Percentiles rank a stretch among this genome's conserved stretches.
Conservation (phyloP, 768 basidiomycete genomes). For the Hirschioporus abietinus region DNA sequence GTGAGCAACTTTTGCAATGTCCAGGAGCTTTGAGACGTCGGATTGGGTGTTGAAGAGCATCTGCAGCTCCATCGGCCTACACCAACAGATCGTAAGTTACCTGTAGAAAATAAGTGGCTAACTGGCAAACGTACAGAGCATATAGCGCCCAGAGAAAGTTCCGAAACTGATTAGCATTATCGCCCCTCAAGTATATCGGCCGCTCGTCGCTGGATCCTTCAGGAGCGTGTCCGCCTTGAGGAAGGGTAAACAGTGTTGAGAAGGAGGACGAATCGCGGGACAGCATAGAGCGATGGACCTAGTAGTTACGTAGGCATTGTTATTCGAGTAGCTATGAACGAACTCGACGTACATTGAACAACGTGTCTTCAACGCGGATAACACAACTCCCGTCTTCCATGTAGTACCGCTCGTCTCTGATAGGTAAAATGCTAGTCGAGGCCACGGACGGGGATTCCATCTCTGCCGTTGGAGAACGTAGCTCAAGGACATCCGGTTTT, state of each 20-base stretch:
- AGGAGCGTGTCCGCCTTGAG: conserved; percentile 41
- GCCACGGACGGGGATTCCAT: conserved; percentile 12
- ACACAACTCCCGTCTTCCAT: conserved; percentile 66
- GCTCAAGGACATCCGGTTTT: not conserved
- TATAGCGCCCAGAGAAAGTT: conserved; percentile 77
- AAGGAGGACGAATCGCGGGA: conserved; percentile 64
- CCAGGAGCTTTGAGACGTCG: conserved; percentile 49
- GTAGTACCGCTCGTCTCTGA: conserved; percentile 53
- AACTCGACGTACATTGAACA: conserved; percentile 57
- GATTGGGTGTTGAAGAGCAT: conserved; percentile 41
- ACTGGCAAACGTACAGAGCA: conserved; percentile 47
- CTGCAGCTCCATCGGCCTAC: conserved; percentile 58
- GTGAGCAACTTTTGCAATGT: conserved; percentile 61
- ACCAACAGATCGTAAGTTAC: not conserved
- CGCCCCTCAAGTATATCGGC: conserved; percentile 59
- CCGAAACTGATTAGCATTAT: conserved; percentile 60
- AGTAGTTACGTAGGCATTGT: not conserved
- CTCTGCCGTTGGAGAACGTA: not conserved
- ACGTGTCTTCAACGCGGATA: conserved; percentile 51
- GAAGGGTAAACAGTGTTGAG: conserved; percentile 59
- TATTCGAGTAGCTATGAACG: not conserved
- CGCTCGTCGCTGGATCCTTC: conserved; percentile 64
- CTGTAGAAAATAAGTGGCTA: too few species aligned
- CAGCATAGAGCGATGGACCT: conserved; percentile 58
- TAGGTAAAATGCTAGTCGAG: conserved; percentile 10